Evolutionary conservation across 805 yeast species (phyloP), one percentile per base, ranked within the genome.

Genomic region (Vanderwaltozyma yarrowii): DNA sequence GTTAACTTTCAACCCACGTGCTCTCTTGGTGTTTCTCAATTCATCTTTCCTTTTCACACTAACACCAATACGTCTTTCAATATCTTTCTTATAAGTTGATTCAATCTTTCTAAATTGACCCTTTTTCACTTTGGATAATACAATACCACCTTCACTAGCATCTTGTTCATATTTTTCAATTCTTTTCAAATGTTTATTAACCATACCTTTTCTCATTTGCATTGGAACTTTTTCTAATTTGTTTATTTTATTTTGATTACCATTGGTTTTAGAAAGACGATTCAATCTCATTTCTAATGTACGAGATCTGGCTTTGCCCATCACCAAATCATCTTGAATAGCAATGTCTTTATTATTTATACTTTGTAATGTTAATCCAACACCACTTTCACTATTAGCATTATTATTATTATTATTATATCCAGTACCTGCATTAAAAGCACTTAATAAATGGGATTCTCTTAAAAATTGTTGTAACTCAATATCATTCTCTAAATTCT

Each of bases 111-210:
- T 67, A 39, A 79, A 65, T 44, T 79, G 74, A 6, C 86, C 88
- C 60, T 77, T 79, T 49, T 68, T 70, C 20, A 70, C 76, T 50
- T 73, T 78, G 3, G 95, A 76, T 31, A 89, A 64, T n/a, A 92
- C 71, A 39, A 89, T 83, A 12, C 97, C 97, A 5, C 94, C 94
- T 15, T 89, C 89, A 44, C 67, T 71, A 7, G 98, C 96, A 36
- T 84, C 87, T 36, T 69, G 65, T 56, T 84, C 94, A 51, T 68
- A 74, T 49, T 72, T 72, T 18, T 63, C 55, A 15, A 75, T 72
- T 45, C 76, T 72, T 16, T 62, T 56, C 26, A 70, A 60, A 33
- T 78, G 72, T 32, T 77, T 70, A 26, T 67, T 62, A 19, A 84
- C 65, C 79, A 88, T 81, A 2, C 95, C 95, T 53, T 82, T 83